Evolutionary conservation across 164 flowering plant species (phyloP).

Genomic region (Vitis rupestris): DNA sequence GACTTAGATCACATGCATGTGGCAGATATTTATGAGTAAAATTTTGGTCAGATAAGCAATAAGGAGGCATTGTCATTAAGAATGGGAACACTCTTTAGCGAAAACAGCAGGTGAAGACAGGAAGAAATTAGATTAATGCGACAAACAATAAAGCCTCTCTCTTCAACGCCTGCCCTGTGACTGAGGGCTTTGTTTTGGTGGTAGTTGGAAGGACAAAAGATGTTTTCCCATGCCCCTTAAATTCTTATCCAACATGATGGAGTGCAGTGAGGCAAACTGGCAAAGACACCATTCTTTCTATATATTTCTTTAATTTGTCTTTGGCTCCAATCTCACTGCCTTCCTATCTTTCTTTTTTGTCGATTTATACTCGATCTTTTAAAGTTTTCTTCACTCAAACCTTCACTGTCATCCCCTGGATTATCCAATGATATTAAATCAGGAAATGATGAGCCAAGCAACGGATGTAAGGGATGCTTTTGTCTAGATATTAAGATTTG

Average conservation of each 20-base stretch:
- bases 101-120: slow-evolving; percentile 15
- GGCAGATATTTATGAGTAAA: slow-evolving; percentile 7
- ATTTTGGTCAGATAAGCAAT: slow-evolving; percentile 11
- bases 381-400: no score
- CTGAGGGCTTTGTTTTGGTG: slow-evolving; percentile 26
- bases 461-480: no score
- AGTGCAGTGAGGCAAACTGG: slow-evolving; percentile 4
- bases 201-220: slow-evolving; percentile 30
- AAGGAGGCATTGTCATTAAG: slow-evolving; percentile 19
- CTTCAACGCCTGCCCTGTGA: slow-evolving; percentile 7
- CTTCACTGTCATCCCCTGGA: no score
- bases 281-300: neutral
- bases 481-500: no score
- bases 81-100: slow-evolving; percentile 21
- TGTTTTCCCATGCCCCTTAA: slow-evolving; percentile 28
- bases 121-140: slow-evolving; percentile 2
- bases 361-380: no score
- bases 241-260: slow-evolving; percentile 37
- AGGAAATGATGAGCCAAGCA: no score
- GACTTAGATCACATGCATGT: slow-evolving; percentile 7
- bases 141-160: slow-evolving; percentile 11
- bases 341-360: neutral
- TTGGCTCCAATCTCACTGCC: neutral
- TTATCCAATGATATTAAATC: no score
- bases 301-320: slow-evolving; percentile 3